Evolutionary conservation across 805 yeast genomes (phyloP).

Genomic region (Cyberlindnera bimundalis): DNA sequence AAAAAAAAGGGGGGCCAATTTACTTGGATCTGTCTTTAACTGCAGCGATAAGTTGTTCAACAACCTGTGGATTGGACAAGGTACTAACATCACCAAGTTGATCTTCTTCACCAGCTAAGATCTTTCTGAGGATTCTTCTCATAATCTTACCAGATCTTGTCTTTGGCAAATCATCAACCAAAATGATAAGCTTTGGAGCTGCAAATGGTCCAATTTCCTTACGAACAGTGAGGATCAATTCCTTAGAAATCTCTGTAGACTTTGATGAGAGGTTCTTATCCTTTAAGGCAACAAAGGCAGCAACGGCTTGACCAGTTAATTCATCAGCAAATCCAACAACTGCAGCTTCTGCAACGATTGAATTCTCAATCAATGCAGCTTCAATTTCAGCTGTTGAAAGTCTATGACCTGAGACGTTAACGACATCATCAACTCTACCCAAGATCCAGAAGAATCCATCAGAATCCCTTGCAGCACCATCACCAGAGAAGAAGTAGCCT

Average conservation of each 20-base stretch:
- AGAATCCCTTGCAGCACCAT: constrained; percentile 95
- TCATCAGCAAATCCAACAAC: constrained; percentile 95
- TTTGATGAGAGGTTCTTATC: constrained; percentile 32
- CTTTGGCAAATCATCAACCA: constrained; percentile 93
- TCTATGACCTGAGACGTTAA: constrained; percentile 96
- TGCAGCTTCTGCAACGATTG: constrained; percentile 88
- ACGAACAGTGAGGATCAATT: constrained; percentile 83
- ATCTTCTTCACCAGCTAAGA: constrained; percentile 88
- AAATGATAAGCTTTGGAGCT: constrained; percentile 82
- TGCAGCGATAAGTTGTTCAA: constrained; percentile 67
- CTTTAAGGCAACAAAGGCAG: constrained; percentile 89
- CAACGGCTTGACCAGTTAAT: constrained; percentile 95
- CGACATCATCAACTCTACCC: constrained; percentile 98
- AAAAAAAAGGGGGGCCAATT: no score
- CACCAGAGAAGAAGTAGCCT: constrained; percentile 94
- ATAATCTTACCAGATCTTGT: constrained; percentile 98
- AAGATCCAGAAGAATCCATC: constrained; percentile 98
- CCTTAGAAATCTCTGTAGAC: constrained; percentile 30
- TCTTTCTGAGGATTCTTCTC: constrained; percentile 95
- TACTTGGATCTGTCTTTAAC: constrained; percentile 34
- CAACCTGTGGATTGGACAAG: constrained; percentile 80
- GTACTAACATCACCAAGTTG: constrained; percentile 92
- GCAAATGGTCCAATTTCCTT: constrained; percentile 88
- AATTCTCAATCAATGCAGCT: constrained; percentile 79
- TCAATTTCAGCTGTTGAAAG: constrained; percentile 98